phyloP scores from a whole-genome alignment of 106 monocot genomes.

The Triglochin maritima region DNA sequence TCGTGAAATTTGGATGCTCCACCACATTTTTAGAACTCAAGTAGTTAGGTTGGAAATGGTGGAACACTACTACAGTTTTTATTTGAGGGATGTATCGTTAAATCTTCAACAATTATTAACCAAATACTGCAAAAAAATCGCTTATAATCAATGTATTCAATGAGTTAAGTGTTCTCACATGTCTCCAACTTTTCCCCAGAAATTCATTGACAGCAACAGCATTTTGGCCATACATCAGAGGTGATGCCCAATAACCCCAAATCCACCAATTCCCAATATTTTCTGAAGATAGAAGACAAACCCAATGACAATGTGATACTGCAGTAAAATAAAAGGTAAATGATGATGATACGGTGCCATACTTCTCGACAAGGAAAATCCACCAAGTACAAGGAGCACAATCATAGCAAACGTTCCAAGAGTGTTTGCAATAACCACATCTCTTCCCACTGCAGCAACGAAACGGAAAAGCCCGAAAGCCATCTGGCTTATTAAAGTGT shows the following conservation, averaged over 20 bases:
- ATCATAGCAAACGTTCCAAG: constrained; percentile 45
- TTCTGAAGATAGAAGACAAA: constrained; percentile 5
- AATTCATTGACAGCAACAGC: constrained; percentile 32
- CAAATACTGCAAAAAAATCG: background rate
- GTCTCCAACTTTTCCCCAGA: constrained; percentile 31
- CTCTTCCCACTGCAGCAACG: constrained; percentile 38
- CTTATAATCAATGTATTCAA: background rate
- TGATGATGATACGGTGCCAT: background rate
- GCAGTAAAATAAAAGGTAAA: background rate
- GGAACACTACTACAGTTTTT: no score
- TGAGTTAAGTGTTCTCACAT: constrained; percentile 11
- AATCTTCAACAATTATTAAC: constrained; percentile 7
- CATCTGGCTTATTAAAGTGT: constrained; percentile 37
- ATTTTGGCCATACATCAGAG: constrained; percentile 34
- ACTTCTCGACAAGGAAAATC: constrained; percentile 45
- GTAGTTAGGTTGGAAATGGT: no score
- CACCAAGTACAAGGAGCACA: constrained; percentile 41
- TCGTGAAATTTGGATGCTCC: no score
- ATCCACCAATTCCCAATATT: constrained; percentile 32
- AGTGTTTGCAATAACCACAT: constrained; percentile 41
- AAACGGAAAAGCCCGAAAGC: constrained; percentile 51
- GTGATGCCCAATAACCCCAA: constrained; percentile 42
- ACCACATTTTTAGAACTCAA: no score
- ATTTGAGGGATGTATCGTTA: background rate
- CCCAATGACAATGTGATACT: background rate